Evolutionary conservation across 352 stramenopile species (phyloP).

Genomic region (Thraustochytrium striatum): DNA sequence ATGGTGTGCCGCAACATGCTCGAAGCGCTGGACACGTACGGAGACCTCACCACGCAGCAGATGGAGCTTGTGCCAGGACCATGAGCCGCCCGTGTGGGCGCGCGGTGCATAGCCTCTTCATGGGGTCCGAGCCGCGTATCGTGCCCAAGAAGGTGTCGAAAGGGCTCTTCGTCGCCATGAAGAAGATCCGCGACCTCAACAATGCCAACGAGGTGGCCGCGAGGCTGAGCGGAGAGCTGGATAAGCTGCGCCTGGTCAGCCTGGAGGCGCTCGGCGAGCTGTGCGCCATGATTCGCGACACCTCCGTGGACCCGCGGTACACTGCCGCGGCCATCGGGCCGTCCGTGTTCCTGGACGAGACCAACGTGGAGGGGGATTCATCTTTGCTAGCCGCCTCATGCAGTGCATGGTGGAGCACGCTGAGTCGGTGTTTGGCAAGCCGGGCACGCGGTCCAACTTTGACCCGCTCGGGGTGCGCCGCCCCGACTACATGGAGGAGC

Average conservation of each 20-base stretch:
- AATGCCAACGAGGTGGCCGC: background rate
- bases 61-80: background rate
- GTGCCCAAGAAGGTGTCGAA: constrained; percentile 3
- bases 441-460: background rate
- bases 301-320: background rate
- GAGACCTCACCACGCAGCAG: constrained; percentile 25
- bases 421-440: constrained; percentile 32
- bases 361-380: background rate
- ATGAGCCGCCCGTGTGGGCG: constrained; percentile 16
- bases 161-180: background rate
- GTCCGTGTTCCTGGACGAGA: constrained; percentile 3
- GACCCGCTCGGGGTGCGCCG: constrained; percentile 13
- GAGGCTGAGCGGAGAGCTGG: constrained; percentile 5
- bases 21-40: constrained; percentile 10
- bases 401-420: constrained; percentile 7
- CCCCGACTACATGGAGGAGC: background rate
- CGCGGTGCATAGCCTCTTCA: constrained; percentile 7
- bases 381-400: constrained; percentile 30
- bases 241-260: background rate
- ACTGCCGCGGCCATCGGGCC: background rate
- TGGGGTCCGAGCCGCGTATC: background rate
- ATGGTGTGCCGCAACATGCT: background rate
- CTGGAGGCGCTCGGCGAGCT: constrained; percentile 32
- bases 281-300: constrained; percentile 32
- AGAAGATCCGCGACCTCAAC: background rate